Conservation (phyloP, 495 filamentous ascomycete genomes). For the Penicillium nucicola region DNA sequence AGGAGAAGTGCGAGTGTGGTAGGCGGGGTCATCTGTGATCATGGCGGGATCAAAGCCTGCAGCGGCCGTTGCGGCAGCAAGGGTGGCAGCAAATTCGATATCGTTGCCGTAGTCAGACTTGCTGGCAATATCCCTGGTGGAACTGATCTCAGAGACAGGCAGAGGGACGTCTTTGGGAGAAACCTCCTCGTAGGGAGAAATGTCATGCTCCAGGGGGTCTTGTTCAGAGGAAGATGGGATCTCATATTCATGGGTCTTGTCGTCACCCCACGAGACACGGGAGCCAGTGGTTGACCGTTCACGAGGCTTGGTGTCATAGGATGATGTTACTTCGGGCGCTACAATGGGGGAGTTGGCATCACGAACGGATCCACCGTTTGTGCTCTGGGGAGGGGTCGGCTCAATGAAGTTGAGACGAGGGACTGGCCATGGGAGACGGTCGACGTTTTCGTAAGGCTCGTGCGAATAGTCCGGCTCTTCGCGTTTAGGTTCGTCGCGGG, state of each 20-base stretch:
- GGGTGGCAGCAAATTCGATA: slow-evolving; percentile 63
- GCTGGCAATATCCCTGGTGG: slow-evolving; percentile 11
- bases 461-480: slow-evolving; percentile 14
- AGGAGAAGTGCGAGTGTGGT: slow-evolving; percentile 61
- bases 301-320: slow-evolving; percentile 18
- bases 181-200: slow-evolving; percentile 16
- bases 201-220: slow-evolving; percentile 31
- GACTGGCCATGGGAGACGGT: slow-evolving; percentile 47
- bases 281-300: slow-evolving; percentile 39
- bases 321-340: slow-evolving; percentile 13
- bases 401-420: slow-evolving; percentile 46
- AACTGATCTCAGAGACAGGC: slow-evolving; percentile 3
- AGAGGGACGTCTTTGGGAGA: slow-evolving; percentile 15
- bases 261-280: slow-evolving; percentile 60
- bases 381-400: slow-evolving; percentile 49
- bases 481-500: slow-evolving; percentile 5
- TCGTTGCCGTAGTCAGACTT: slow-evolving; percentile 44
- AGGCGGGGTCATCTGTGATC: slow-evolving; percentile 62
- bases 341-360: slow-evolving; percentile 29
- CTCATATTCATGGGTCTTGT: slow-evolving; percentile 59
- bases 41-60: slow-evolving; percentile 71
- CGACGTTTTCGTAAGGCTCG: slow-evolving; percentile 28
- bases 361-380: slow-evolving; percentile 39
- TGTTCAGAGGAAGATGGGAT: slow-evolving; percentile 51
- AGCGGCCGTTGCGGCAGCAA: slow-evolving; percentile 66